Evolutionary conservation across 1,284 basidiomycete genomes (phyloP), one percentile per base, ranked within the genome.

Genomic region (Ceratobasidium sp.): DNA sequence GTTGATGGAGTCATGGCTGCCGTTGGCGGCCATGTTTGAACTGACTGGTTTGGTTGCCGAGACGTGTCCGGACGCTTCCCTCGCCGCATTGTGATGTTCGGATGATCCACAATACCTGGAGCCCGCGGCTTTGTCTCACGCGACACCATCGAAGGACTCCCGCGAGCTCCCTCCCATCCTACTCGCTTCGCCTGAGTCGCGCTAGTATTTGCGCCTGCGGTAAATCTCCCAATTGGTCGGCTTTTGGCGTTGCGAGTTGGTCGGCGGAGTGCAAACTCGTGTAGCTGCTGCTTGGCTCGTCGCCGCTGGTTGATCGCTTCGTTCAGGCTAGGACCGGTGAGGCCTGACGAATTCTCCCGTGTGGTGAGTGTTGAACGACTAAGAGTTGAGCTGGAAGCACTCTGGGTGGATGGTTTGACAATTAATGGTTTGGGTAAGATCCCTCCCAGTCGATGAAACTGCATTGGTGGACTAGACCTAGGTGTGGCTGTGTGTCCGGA

Each of bases 381-480:
- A 46, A 71, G 20, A 2, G 70, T 54, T 46, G 48, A 61, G 28
- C 40, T 40, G 42, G 48, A 61, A 15, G 70, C 70, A 28, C 56
- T 62, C n/a, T 62, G 46, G 17, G 70, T 10, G 1, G 70, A 73
- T 59, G 57, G 70, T n/a, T 73, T 56, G n/a, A 73, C 57, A 33
- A 73, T 73, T 42, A 73, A 33, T 13, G 70, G 70, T 26, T 73
- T 73, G 70, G 70, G 70, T 33, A 73, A 26, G 17, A 73, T 44
- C 28, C 57, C 70, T 15, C 70, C 70, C 15, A 62, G 42, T 15
- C 57, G 56, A 38, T 56, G 70, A 40, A 59, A 46, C 26, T 61
- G 57, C 26, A 73, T 50, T 5, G 59, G 33, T 44, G 56, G 57
- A 17, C 12, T 52, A 17, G 57, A 48, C 23, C 54, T 44, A 3